Evolutionary conservation across 306 rosid species (phyloP).

Genomic region (Rubus parviflorus): DNA sequence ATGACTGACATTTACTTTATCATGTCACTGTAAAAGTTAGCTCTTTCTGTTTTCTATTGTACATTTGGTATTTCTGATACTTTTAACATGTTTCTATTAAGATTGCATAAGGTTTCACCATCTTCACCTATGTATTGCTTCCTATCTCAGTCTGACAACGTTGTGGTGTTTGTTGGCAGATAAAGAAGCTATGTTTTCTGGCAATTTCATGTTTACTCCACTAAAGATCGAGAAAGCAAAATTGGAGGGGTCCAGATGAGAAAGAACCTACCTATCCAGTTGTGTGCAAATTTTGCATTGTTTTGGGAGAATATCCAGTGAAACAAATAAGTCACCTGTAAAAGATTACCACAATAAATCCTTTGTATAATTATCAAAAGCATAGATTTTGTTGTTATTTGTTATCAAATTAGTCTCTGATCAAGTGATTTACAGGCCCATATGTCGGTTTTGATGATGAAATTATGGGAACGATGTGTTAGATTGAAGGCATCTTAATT

Average conservation of each 20-base stretch:
- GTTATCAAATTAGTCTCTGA: background rate
- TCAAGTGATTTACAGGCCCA: background rate
- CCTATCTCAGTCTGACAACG: slow-evolving; percentile 25
- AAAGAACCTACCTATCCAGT: background rate
- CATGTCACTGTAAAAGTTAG: background rate
- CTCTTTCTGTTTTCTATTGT: background rate
- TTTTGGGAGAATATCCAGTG: background rate
- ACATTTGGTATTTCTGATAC: background rate
- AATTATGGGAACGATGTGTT: background rate
- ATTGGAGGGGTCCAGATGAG: slow-evolving; percentile 30
- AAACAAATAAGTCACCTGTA: background rate
- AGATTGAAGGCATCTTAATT: too few species aligned
- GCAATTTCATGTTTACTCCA: slow-evolving; percentile 76
- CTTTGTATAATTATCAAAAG: slow-evolving; percentile 3
- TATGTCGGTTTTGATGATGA: background rate
- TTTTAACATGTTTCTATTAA: background rate
- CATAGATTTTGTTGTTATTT: background rate
- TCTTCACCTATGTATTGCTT: background rate
- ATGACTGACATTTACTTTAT: background rate
- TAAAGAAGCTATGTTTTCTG: slow-evolving; percentile 71
- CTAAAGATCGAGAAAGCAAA: slow-evolving; percentile 46
- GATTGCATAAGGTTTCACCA: background rate
- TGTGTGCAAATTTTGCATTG: background rate
- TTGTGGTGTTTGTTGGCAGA: slow-evolving; percentile 57
- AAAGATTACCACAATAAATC: slow-evolving; percentile 22